Percentiles rank a stretch among this genome's conserved stretches.
Evolutionary conservation across 2,329 filamentous ascomycete genomes (phyloP).

Genomic region (Metarhizium robertsii): DNA sequence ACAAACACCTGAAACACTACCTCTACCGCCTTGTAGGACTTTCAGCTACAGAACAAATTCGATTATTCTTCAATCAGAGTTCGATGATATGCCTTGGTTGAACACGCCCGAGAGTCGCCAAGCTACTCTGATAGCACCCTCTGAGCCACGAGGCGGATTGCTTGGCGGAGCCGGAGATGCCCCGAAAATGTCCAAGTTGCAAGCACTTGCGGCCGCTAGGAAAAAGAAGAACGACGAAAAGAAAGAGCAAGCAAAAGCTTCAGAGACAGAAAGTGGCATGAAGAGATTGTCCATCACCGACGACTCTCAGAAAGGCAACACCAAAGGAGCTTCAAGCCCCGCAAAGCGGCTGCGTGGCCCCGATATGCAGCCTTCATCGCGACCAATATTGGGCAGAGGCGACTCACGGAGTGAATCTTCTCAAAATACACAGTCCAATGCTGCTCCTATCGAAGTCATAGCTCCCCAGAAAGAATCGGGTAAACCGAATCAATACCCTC

Average conservation of each 20-base stretch:
- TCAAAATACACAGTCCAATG: not conserved
- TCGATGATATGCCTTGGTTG: conserved; percentile 80
- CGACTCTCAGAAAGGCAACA: conserved; percentile 19
- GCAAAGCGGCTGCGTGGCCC: conserved; percentile 14
- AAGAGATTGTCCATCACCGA: conserved; percentile 23
- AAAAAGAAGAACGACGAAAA: conserved; percentile 72
- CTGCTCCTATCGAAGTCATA: not conserved
- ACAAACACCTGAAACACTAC: not conserved
- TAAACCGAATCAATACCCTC: not conserved
- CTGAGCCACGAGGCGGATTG: conserved; percentile 53
- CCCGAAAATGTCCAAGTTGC: conserved; percentile 81
- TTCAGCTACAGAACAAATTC: not conserved
- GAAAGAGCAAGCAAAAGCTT: conserved; percentile 20
- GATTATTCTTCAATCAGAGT: conserved; percentile 35
- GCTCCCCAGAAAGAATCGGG: not conserved
- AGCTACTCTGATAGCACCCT: conserved; percentile 52
- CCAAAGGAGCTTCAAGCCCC: conserved; percentile 6
- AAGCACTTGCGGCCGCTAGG: conserved; percentile 76
- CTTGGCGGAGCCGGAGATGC: conserved; percentile 61
- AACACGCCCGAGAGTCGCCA: conserved; percentile 57
- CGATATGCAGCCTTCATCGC: not conserved
- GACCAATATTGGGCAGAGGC: not conserved
- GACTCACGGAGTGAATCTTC: not conserved
- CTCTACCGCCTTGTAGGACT: not conserved
- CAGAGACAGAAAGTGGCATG: conserved; percentile 18